Base-by-base conservation (phyloP, 2,329 filamentous ascomycete species). In the Aspergillus awamori region DNA sequence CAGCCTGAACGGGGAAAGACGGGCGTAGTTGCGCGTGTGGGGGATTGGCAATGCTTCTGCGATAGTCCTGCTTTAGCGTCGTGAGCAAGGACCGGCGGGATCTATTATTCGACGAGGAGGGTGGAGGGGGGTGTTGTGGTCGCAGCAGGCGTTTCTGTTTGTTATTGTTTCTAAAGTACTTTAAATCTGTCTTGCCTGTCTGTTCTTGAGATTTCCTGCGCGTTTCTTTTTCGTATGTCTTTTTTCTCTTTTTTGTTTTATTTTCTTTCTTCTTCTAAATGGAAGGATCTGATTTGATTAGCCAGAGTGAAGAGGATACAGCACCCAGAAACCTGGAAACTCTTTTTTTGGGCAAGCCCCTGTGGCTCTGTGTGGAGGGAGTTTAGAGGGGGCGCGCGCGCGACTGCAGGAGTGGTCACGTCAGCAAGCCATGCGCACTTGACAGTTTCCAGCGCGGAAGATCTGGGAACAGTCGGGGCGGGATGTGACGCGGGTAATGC, bases 21-120 rank as follows among this genome's bases (percentile, higher is more conserved):
- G 58, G 63, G 52, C 60, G 49, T 56, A 65, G 69, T 68, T 70
- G 65, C 68, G 63, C 65, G 64, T 69, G 67, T 68, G 69, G 68
- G 70, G 70, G 69, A 70, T 70, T 70, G 71, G 65, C 69, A 67
- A 66, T 69, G 67, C 67, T 70, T 67, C 63, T 61, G 67, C 67
- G 61, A 60, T 63, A 67, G 53, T 71, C 45, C 26, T 51, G 64
- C 67, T 68, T 67, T 69, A 67, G 66, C 69, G 68, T 66, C 68
- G 65, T 62, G 64, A 64, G 65, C 65, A 63, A 67, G 62, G 65
- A 61, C 62, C 67, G 64, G 65, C 64, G 65, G 65, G 58, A 64
- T 56, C 62, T 66, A 65, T 65, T 62, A 67, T 66, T 63, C 62
- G 63, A 65, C 39, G 59, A 56, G 24, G 56, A 59, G 49, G 51